A percentile compares a stretch with the other conserved stretches of the same genome.
These are phyloP conservation scores for Casuarina equisetifolia DNA, from an alignment of 306 rosid species.

Conservation along the genomic window DNA sequence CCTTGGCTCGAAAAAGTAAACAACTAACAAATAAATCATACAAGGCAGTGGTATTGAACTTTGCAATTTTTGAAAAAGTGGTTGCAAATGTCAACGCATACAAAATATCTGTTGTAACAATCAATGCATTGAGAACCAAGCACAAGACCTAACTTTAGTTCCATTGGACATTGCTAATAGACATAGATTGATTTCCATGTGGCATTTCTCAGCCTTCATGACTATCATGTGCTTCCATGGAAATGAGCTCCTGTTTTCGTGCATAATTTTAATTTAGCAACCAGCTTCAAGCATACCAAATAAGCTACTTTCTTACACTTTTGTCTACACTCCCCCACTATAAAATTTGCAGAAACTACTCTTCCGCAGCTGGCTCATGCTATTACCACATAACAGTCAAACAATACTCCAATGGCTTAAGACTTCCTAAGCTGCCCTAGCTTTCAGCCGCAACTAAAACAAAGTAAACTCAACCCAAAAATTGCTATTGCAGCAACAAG, in stretches of 20 bases:
- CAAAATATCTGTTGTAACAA: background rate
- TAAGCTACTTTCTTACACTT: background rate
- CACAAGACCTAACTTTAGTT: background rate
- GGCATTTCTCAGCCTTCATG: background rate
- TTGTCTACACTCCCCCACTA: background rate
- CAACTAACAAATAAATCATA: background rate
- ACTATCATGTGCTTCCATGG: background rate
- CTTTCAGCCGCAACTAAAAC: background rate
- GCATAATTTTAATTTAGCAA: background rate
- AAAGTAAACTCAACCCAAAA: background rate
- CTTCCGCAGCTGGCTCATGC: background rate
- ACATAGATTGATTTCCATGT: background rate
- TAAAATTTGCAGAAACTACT: background rate
- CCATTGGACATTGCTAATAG: background rate
- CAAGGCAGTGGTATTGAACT: background rate
- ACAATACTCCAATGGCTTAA: background rate
- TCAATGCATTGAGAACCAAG: background rate
- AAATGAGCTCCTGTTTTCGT: background rate
- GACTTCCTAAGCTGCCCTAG: background rate
- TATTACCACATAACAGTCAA: background rate
- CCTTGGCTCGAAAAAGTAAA: background rate
- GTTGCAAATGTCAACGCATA: background rate
- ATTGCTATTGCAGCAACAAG: background rate
- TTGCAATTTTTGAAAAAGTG: no score
- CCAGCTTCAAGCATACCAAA: background rate